Percentiles rank a stretch among this genome's conserved stretches.
phyloP scores from a whole-genome alignment of 345 rosid genomes.

The Aegle marmelos region DNA sequence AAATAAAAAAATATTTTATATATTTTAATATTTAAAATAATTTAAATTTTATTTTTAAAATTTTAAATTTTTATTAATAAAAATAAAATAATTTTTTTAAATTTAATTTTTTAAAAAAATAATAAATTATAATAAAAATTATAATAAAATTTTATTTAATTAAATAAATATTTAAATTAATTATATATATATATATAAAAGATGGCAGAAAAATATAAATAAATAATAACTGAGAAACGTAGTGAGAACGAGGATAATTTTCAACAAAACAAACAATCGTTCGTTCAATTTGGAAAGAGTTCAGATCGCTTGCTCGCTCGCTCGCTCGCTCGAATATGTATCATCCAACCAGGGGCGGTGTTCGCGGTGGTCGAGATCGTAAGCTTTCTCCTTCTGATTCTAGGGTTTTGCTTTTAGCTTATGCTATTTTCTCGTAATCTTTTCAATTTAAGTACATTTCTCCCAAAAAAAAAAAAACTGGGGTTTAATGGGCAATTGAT shows the following conservation, averaged over 20 bases:
- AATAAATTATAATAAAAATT: too few relatives aligned
- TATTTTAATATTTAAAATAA: too few relatives aligned
- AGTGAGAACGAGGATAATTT: neutral
- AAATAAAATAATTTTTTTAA: too few relatives aligned
- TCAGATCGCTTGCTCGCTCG: too few relatives aligned
- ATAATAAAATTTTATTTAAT: too few relatives aligned
- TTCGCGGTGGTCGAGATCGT: slow-evolving; percentile 99
- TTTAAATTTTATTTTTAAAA: too few relatives aligned
- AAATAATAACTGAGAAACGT: neutral
- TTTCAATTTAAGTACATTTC: neutral
- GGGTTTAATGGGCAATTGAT: neutral
- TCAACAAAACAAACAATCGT: neutral
- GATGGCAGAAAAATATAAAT: neutral
- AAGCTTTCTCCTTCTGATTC: slow-evolving; percentile 22
- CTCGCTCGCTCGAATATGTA: slow-evolving; percentile 46
- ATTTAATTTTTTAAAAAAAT: too few relatives aligned
- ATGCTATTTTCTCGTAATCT: neutral
- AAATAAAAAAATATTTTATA: too few relatives aligned
- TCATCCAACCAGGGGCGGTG: slow-evolving; percentile 98
- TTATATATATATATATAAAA: too few relatives aligned
- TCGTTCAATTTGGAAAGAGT: neutral
- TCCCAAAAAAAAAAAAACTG: neutral
- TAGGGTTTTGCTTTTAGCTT: neutral
- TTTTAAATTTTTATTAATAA: too few relatives aligned
- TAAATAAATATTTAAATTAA: too few relatives aligned